Evolutionary conservation across 2,329 filamentous ascomycete genomes (phyloP), one percentile per base, ranked within the genome.

Genomic region (Hypoxylon sp.): DNA sequence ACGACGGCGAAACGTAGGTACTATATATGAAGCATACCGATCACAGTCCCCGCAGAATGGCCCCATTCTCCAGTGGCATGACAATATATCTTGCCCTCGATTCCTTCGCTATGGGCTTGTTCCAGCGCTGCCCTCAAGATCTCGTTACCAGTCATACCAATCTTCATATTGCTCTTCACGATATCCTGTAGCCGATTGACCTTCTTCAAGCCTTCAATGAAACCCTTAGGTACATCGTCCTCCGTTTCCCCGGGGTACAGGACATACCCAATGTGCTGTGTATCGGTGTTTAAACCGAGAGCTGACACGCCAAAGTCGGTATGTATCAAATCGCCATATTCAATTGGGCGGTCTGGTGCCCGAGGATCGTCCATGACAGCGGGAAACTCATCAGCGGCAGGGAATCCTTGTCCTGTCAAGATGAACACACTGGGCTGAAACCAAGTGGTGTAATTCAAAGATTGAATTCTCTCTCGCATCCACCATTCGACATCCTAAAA

Each of bases 41-140:
- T 83, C 4, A 84, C 67, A 0, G 84, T 81, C 0, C 84, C 84
- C 0, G 83, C 84, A 1, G 82, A 81, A 65, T 86, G 84, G 1
- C 84, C 84, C 80, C 83, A 86, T 74, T 86, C 84, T 10, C 84
- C 84, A 13, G 85, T 84, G 0, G 84, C 79, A 60, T 86, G 84
- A 42, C 79, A 83, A 71, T 86, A 86, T 5, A 86, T 80, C 71
- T 78, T 83, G 9, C 84, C 84, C 59, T 81, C 71, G 39, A 85
- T 83, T 0, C 80, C 81, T 67, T 84, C 82, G 3, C 63, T 69
- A 10, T 72, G 71, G 81, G 85, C 85, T 65, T 83, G 79, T 11
- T 75, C 70, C 44, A 80, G 76, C 2, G 77, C 76, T 0, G 75
- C 78, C 48, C 76, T 77, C 24, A 86, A 74, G 42, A 86, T 83